phyloP scores from a whole-genome alignment of 805 yeast species.

The Suhomyces pyralidae region DNA sequence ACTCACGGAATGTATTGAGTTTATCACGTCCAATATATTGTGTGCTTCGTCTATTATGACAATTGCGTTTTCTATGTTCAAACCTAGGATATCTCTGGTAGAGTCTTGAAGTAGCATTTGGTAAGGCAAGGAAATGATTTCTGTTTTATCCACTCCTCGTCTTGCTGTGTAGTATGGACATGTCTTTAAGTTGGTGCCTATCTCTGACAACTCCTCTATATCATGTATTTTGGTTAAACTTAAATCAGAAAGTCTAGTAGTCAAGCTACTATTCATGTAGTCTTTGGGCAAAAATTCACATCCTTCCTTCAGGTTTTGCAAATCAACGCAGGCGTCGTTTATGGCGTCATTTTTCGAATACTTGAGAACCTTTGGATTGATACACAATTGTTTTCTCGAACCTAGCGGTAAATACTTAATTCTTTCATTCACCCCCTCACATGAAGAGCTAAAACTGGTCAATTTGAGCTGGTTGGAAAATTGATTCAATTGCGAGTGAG shows the following conservation, averaged over 20 bases:
- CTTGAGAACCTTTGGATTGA: slow-evolving; percentile 58
- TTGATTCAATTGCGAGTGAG: slow-evolving; percentile 86
- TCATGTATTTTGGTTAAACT: slow-evolving; percentile 59
- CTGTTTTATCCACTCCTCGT: slow-evolving; percentile 54
- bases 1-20: slow-evolving; percentile 61
- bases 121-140: slow-evolving; percentile 81
- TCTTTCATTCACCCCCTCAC: slow-evolving; percentile 46
- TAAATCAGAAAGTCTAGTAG: slow-evolving; percentile 48
- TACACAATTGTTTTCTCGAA: slow-evolving; percentile 82
- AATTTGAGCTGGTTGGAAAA: slow-evolving; percentile 68
- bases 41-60: slow-evolving; percentile 92
- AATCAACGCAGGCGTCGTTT: slow-evolving; percentile 78
- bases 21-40: slow-evolving; percentile 74
- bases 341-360: slow-evolving; percentile 47
- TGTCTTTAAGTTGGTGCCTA: slow-evolving; percentile 55
- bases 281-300: slow-evolving; percentile 30
- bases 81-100: slow-evolving; percentile 56
- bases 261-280: slow-evolving; percentile 28
- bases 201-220: slow-evolving; percentile 68
- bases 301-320: slow-evolving; percentile 43
- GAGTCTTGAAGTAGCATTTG: slow-evolving; percentile 65
- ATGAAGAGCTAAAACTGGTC: slow-evolving; percentile 63
- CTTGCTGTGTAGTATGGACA: slow-evolving; percentile 86
- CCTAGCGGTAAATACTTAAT: slow-evolving; percentile 72
- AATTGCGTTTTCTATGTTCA: slow-evolving; percentile 60